phyloP scores from a whole-genome alignment of 2,329 filamentous ascomycete species.

The Colletotrichum sp. region DNA sequence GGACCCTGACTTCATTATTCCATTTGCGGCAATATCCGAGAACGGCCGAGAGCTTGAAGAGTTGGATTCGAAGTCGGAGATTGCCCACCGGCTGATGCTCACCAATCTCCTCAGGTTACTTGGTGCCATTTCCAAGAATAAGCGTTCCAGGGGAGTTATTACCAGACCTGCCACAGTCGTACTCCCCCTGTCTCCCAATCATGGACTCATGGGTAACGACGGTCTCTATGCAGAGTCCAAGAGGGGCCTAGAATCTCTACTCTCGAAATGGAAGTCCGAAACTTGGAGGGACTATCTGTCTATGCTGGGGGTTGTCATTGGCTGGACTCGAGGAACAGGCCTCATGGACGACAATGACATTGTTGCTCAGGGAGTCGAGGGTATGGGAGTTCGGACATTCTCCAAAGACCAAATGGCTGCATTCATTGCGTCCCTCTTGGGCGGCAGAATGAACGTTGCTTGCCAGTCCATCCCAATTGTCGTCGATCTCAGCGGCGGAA shows the following conservation, averaged over 20 bases:
- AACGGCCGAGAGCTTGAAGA: slow-evolving; percentile 95
- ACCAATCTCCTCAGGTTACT: slow-evolving; percentile 93
- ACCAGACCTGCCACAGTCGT: slow-evolving; percentile 96
- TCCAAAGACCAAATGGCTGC: slow-evolving; percentile 99
- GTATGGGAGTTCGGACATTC: slow-evolving; percentile 95
- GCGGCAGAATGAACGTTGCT: slow-evolving; percentile 87
- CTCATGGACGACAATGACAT: slow-evolving; percentile 98
- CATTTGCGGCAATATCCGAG: slow-evolving; percentile 96
- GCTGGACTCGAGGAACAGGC: slow-evolving; percentile 97
- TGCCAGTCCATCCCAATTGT: slow-evolving; percentile 95
- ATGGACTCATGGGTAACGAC: slow-evolving; percentile 96
- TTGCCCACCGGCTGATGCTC: slow-evolving; percentile 98
- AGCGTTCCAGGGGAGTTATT: slow-evolving; percentile 84
- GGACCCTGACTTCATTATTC: slow-evolving; percentile 95
- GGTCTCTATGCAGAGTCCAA: slow-evolving; percentile 98
- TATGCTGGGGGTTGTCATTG: slow-evolving; percentile 96
- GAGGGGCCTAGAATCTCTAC: slow-evolving; percentile 92
- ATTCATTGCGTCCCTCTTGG: slow-evolving; percentile 94
- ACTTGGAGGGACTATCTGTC: slow-evolving; percentile 97
- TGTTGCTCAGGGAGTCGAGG: slow-evolving; percentile 94
- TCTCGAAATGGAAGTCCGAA: slow-evolving; percentile 98
- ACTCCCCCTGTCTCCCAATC: slow-evolving; percentile 93
- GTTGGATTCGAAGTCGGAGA: slow-evolving; percentile 96
- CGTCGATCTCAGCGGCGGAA: slow-evolving; percentile 93
- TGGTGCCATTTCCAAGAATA: slow-evolving; percentile 87